Base-by-base conservation (phyloP, 2,329 filamentous ascomycete species). In the Cladophialophora exuberans region DNA sequence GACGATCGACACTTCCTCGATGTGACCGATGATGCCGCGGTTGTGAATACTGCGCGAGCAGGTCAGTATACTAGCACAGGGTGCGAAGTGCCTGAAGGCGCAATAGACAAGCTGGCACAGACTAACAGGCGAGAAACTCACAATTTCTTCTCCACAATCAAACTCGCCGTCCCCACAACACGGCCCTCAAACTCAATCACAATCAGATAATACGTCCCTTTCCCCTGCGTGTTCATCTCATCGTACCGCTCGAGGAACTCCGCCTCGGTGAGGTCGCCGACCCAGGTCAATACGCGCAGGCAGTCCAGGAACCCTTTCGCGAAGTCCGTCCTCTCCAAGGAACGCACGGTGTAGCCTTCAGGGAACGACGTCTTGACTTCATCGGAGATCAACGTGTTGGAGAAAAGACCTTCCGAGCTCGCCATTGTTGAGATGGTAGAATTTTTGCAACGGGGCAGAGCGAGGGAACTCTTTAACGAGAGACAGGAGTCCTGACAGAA, bases 101-200 rank as follows among this genome's bases (percentile, higher is more conserved):
- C 28, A 6, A 45, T 17, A 45, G 23, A 18, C 45, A 25, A 15
- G 4, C 22, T 2, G 10, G 47, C 20, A 10, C 25, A 28, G 18
- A 49, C 15, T 10, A 17, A 47, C 15, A 42, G 33, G 43, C 25
- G 7, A 31, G 4, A 45, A 20, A 45, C 49, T 52, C 30, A 54
- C 51, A 54, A 54, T 25, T 54, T 54, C 31, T 33, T 48, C 25
- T 54, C 51, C n/a, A 49, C 42, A 41, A 54, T 54, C 30, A 54
- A 6, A n/a, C 28, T 44, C 17, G 28, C 51, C 3, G 43, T 54
- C 4, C 49, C 49, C 4, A 52, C 49, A 11, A 52, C 35, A 10
- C 38, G 41, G 2, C 38, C 49, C 18, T 52, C 49, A 20, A 18
- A 52, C 38, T 52, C 49, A 33, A 52, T 52, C 10, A 52, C 49